Base-by-base conservation (phyloP, 345 rosid species). In the Kernera saxatilis region DNA sequence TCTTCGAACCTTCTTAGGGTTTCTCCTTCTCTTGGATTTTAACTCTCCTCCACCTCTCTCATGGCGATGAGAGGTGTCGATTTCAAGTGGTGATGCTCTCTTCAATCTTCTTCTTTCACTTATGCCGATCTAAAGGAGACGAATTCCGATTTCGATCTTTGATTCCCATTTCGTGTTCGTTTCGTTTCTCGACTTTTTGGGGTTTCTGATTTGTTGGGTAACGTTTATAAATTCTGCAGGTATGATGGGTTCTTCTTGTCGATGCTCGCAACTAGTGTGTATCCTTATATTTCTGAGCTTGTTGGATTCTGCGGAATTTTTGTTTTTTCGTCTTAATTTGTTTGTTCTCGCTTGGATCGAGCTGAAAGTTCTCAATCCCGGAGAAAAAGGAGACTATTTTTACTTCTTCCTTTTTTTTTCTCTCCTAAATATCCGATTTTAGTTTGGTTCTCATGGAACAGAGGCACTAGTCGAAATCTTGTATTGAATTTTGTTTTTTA, bases 211-310 rank as follows among this genome's bases (percentile, higher is more conserved):
- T 76, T 33, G 60, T 11, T 46, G 69, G 13, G 40, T 45, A n/a
- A 69, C 30, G 17, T 18, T 62, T 13, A 32, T 64, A 58, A 60
- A 37, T 74, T 54, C 27, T 80, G 88, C 85, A 95, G 98, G 98
- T 92, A 84, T 70, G 98, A 95, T 85, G 99, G 98, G 19, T 92
- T 95, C 87, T 95, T 95, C 89, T 81, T 95, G 87, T 92, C 96
- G 60, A 95, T 95, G 99, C 87, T 95, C 63, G 99, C 97, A 5
- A 95, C 94, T 41, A 92, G 98, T 63, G 88, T 90, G 99, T 95
- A 92, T 95, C 99, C 95, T 84, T 85, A 5, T 64, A 14, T 25
- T 33, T 50, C 32, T 67, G 39, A 41, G 63, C 39, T 18, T 9
- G 4, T 67, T 67, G n/a, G 46, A 14, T 74, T 67, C 46, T 25